Evolutionary conservation across 1,284 basidiomycete species (phyloP).

Genomic region (Malassezia japonica): DNA sequence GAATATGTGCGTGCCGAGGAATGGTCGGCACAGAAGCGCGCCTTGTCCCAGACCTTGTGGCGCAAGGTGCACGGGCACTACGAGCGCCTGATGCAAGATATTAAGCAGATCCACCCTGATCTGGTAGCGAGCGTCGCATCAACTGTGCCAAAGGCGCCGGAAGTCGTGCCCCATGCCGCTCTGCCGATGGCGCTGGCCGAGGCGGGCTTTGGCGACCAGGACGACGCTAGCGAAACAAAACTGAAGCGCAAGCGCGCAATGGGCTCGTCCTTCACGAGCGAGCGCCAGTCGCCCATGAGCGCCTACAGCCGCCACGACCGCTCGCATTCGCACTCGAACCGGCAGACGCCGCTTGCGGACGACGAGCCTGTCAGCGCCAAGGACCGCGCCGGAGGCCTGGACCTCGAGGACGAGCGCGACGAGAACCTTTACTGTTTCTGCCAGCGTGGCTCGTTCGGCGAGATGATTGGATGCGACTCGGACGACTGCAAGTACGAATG

Average conservation of each 20-base stretch:
- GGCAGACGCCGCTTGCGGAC: not conserved
- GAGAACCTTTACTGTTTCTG: conserved; percentile 46
- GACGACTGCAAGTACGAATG: conserved; percentile 44
- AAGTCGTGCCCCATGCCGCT: conserved; percentile 19
- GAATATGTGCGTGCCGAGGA: conserved; percentile 42
- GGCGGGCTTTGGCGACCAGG: conserved; percentile 25
- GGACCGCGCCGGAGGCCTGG: not conserved
- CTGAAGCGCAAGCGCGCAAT: conserved; percentile 1
- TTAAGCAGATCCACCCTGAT: conserved; percentile 30
- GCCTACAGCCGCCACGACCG: not conserved
- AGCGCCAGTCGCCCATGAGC: not conserved
- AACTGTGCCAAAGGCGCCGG: conserved; percentile 16
- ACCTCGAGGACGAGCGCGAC: conserved; percentile 30
- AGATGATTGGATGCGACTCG: conserved; percentile 41
- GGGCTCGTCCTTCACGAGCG: not conserved
- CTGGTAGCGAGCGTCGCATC: conserved; percentile 32
- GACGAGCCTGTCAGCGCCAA: not conserved
- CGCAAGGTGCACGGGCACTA: conserved; percentile 25
- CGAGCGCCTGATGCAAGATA: conserved; percentile 28
- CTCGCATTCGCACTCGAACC: not conserved
- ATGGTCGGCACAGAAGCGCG: conserved; percentile 35
- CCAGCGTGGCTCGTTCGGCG: conserved; percentile 44
- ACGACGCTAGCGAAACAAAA: conserved; percentile 1
- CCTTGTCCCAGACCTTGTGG: conserved; percentile 32
- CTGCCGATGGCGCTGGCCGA: conserved; percentile 25